These are phyloP conservation scores for Nitzschia palea DNA, from an alignment of 108 stramenopile genomes.

Conservation along the genomic window DNA sequence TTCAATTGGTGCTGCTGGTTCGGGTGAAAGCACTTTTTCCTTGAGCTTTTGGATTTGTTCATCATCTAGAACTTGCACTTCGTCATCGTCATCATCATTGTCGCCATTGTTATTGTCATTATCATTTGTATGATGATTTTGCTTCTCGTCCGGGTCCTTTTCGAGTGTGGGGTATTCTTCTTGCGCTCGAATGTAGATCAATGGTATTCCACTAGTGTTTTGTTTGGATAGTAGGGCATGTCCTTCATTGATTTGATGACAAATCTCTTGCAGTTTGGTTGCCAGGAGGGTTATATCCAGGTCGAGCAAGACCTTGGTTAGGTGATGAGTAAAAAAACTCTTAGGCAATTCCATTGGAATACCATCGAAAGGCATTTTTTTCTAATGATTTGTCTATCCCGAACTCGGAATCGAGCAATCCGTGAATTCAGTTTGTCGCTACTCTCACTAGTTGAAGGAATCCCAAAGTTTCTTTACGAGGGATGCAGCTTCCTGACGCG, in stretches of 20 bases:
- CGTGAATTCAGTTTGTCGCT: too few species aligned
- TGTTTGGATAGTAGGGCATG: background rate
- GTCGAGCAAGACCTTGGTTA: too few species aligned
- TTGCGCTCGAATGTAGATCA: background rate
- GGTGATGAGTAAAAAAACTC: too few species aligned
- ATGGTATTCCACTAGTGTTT: background rate
- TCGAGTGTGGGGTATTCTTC: background rate
- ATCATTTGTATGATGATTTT: background rate
- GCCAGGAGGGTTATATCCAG: too few species aligned
- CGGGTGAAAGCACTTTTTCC: background rate
- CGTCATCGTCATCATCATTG: background rate
- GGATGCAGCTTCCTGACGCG: too few species aligned
- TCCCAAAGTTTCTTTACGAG: too few species aligned
- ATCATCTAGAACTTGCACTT: background rate
- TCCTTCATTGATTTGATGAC: background rate
- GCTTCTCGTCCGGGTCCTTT: background rate
- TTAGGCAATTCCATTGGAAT: too few species aligned
- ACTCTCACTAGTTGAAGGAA: too few species aligned
- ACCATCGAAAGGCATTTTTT: too few species aligned
- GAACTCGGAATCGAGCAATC: too few species aligned
- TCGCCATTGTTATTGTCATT: background rate
- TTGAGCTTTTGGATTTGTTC: background rate
- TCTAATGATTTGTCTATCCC: too few species aligned
- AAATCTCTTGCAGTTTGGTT: background rate
- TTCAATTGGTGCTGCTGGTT: background rate